A percentile compares a stretch with the other conserved stretches of the same genome.
Evolutionary conservation across 768 basidiomycete species (phyloP).

Genomic region (Porphyrellus cyaneotinctus): DNA sequence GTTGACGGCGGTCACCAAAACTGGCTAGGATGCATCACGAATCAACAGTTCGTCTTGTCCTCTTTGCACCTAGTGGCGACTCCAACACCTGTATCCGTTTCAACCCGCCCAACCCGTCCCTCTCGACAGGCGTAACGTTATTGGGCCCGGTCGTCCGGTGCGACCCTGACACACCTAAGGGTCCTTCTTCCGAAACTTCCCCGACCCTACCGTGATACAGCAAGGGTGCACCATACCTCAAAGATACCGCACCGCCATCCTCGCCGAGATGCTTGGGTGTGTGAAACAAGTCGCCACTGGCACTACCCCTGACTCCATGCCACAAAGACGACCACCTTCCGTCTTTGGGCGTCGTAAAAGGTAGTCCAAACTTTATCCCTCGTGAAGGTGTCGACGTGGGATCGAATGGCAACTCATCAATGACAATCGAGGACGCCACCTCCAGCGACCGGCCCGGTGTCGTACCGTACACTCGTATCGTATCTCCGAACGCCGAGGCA

Average conservation of each 20-base stretch:
- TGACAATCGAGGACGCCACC: conserved; percentile 13
- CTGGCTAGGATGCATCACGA: conserved; percentile 5
- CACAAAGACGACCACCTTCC: conserved; percentile 36
- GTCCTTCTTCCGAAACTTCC: conserved; percentile 18
- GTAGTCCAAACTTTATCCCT: conserved; percentile 56
- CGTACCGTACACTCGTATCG: conserved; percentile 36
- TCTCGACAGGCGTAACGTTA: conserved; percentile 56
- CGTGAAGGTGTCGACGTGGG: conserved; percentile 80
- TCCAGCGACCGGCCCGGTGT: conserved; percentile 40
- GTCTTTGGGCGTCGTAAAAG: conserved; percentile 64
- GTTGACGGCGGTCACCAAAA: neutral
- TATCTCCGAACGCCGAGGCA: conserved; percentile 30
- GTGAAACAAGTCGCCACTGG: conserved; percentile 41
- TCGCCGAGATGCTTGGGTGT: conserved; percentile 44
- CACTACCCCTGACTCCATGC: conserved; percentile 28
- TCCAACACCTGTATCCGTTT: conserved; percentile 26
- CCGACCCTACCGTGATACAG: conserved; percentile 17
- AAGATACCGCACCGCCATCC: conserved; percentile 13
- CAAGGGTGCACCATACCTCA: conserved; percentile 5
- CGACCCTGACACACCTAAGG: conserved; percentile 15
- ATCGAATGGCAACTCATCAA: conserved; percentile 64
- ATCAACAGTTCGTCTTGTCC: conserved; percentile 19
- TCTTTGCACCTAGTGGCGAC: conserved; percentile 29
- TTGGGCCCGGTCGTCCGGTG: conserved; percentile 20
- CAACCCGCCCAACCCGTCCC: conserved; percentile 21